Base-by-base conservation (phyloP, 2,329 filamentous ascomycete genomes). In the Celoporthe dispersa region DNA sequence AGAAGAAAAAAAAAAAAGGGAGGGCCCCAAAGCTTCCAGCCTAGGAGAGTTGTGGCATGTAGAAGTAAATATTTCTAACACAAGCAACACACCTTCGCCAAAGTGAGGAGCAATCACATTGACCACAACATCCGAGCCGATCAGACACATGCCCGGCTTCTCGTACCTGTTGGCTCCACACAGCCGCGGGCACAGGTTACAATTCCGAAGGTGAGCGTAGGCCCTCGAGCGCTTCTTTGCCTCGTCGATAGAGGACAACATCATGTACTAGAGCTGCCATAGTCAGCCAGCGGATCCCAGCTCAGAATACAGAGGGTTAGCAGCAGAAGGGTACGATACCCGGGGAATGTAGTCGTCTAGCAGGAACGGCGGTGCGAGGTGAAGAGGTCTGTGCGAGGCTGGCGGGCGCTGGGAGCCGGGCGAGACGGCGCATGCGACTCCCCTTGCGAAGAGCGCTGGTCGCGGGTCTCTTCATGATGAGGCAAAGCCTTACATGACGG, bases 41-140 rank as follows among this genome's bases (percentile, higher is more conserved):
- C 11, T 3, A 59, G 25, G 25, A 33, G 12, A 25, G 19, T 28
- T 19, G 5, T 31, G n/a, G 16, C 8, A 12, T 33, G 53, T 28
- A 12, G 33, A 28, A 33, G 12, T 4, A 60, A 60, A 3, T 33
- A 57, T 1, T 44, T 44, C n/a, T 64, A 64, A n/a, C n/a, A 72
- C 71, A 67, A 44, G 22, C 12, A 64, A 79, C 83, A 74, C 72
- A 86, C 85, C 88, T 84, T 95, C 92, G 59, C 92, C 93, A 78
- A 94, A 94, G 80, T 96, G 93, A 65, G 93, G 93, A 70, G 92
- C 93, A 73, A 97, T 93, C 9, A 92, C 92, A 77, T 93, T 94
- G 74, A 96, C 92, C 76, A 93, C 94, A 68, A 89, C 92, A 62
- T 86, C 90, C 70, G 91, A 86, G 19, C 92, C 92, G 74, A 96